Conservation (phyloP, 768 basidiomycete genomes). For the Rhodosporidiobolus sp. region DNA sequence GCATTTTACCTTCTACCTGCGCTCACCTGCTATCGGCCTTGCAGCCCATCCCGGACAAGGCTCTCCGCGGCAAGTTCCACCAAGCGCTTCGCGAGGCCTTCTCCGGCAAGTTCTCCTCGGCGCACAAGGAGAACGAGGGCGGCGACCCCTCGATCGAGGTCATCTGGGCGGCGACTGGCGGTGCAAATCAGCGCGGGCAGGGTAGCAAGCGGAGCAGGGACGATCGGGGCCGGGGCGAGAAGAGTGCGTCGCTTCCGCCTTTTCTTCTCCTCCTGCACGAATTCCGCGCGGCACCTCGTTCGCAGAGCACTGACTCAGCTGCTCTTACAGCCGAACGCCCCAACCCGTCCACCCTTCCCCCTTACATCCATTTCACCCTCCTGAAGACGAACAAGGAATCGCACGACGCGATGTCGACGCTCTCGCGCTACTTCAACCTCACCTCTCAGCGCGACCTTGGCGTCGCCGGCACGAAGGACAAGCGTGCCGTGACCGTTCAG, state of each 20-base stretch:
- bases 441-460: slow-evolving; percentile 74
- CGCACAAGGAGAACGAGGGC: slow-evolving; percentile 54
- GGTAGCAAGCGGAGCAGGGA: background rate
- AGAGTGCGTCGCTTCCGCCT: slow-evolving; percentile 1
- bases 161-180: slow-evolving; percentile 17
- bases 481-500: slow-evolving; percentile 93
- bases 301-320: too few species aligned
- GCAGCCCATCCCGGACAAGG: slow-evolving; percentile 62
- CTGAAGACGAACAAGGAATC: slow-evolving; percentile 98
- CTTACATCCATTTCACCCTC: slow-evolving; percentile 91
- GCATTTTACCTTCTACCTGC: too few species aligned
- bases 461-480: slow-evolving; percentile 96
- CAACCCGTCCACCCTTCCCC: slow-evolving; percentile 47
- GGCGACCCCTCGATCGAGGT: slow-evolving; percentile 30
- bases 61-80: slow-evolving; percentile 76
- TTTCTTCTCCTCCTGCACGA: background rate
- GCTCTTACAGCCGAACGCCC: slow-evolving; percentile 4
- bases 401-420: slow-evolving; percentile 80
- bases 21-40: background rate
- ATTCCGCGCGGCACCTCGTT: too few species aligned
- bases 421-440: slow-evolving; percentile 69
- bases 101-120: slow-evolving; percentile 75
- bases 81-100: slow-evolving; percentile 75
- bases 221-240: background rate
- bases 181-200: background rate